These are phyloP conservation scores for Linanthus parryae DNA, from an alignment of 148 eudicot genomes.

Conservation along the genomic window DNA sequence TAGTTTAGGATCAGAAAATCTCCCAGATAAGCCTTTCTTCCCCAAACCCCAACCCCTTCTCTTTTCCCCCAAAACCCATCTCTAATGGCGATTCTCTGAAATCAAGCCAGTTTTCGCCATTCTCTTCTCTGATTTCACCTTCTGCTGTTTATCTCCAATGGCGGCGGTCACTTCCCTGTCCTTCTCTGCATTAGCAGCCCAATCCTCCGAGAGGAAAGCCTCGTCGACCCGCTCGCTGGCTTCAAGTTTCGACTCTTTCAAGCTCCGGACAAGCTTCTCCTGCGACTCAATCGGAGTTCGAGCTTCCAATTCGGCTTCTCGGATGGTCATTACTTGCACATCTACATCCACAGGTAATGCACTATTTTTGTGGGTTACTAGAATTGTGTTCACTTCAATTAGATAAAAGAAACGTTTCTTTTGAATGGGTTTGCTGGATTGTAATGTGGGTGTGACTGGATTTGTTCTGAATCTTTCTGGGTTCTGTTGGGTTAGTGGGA, in stretches of 20 bases:
- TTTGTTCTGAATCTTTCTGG: too few relatives aligned
- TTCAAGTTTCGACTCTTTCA: slow-evolving; percentile 28
- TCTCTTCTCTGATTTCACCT: not conserved
- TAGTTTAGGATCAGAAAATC: too few relatives aligned
- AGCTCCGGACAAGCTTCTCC: slow-evolving; percentile 17
- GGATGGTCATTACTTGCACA: slow-evolving; percentile 43
- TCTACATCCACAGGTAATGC: slow-evolving; percentile 11
- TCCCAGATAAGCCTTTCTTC: not conserved
- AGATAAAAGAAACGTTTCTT: too few relatives aligned
- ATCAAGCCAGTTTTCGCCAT: not conserved
- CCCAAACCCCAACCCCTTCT: not conserved
- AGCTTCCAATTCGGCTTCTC: slow-evolving; percentile 24
- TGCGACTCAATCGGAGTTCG: slow-evolving; percentile 20
- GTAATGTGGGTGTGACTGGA: too few relatives aligned
- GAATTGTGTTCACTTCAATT: too few relatives aligned
- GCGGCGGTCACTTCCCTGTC: slow-evolving; percentile 59
- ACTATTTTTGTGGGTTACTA: not conserved
- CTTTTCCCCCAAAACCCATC: not conserved
- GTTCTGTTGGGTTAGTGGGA: too few relatives aligned
- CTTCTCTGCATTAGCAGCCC: slow-evolving; percentile 41
- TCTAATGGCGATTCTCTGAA: too few relatives aligned
- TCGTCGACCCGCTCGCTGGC: slow-evolving; percentile 26
- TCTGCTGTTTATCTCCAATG: slow-evolving; percentile 19
- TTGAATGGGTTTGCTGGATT: too few relatives aligned
- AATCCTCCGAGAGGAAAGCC: slow-evolving; percentile 35